phyloP scores from a whole-genome alignment of 225 moss, liverwort and hornwort species.

The Bryoerythrophyllum caledonicum region DNA sequence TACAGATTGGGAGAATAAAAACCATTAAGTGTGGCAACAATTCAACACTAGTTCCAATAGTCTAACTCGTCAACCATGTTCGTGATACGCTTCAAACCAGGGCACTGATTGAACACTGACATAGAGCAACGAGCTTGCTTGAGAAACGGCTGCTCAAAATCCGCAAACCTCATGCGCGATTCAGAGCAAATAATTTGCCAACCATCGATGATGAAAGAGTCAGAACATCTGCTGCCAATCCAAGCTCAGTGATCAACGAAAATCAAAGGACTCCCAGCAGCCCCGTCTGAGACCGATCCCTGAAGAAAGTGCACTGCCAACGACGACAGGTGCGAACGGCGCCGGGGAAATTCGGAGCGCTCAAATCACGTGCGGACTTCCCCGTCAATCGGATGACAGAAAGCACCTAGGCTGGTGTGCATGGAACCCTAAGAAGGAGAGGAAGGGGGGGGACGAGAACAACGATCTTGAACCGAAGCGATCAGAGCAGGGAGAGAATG shows the following conservation, averaged over 20 bases:
- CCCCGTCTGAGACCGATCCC: slow-evolving; percentile 7
- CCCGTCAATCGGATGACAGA: neutral
- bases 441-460: neutral
- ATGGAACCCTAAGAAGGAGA: slow-evolving; percentile 20
- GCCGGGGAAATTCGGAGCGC: slow-evolving; percentile 12
- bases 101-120: neutral
- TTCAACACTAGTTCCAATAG: slow-evolving; percentile 9
- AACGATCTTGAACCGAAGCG: neutral
- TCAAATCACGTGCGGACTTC: neutral
- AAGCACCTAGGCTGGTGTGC: neutral
- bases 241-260: slow-evolving; percentile 3
- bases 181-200: slow-evolving; percentile 20
- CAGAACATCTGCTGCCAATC: slow-evolving; percentile 14
- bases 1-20: slow-evolving; percentile 16
- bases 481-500: neutral
- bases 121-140: neutral
- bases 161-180: neutral
- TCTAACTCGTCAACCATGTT: neutral
- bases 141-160: neutral
- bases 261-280: neutral
- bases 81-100: neutral
- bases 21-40: neutral
- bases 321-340: neutral
- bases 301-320: neutral
- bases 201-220: neutral